Percentiles rank a stretch among this genome's conserved stretches.
phyloP scores from a whole-genome alignment of 768 basidiomycete genomes.

The Pleurotus djamor region DNA sequence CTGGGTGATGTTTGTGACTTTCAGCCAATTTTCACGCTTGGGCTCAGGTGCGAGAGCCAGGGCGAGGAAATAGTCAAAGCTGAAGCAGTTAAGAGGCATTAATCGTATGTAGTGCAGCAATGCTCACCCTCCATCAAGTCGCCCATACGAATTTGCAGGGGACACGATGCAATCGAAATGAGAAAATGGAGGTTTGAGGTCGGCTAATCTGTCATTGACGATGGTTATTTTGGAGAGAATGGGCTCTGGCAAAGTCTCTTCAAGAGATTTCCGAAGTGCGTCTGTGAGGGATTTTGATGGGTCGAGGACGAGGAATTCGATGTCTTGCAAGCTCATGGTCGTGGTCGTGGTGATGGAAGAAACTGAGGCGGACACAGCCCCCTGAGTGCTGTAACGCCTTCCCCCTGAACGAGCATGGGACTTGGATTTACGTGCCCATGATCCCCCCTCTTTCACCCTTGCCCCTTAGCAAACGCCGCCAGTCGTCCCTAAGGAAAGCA shows the following conservation, averaged over 20 bases:
- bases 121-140: slow-evolving; percentile 10
- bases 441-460: background rate
- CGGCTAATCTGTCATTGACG: background rate
- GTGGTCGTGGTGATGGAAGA: background rate
- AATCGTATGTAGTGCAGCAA: too few relatives aligned
- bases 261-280: slow-evolving; percentile 2
- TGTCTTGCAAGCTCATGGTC: slow-evolving; percentile 1
- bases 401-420: background rate
- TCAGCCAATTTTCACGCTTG: background rate
- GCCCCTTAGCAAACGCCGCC: background rate
- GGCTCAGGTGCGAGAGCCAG: slow-evolving; percentile 4
- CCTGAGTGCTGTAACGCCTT: background rate
- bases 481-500: background rate
- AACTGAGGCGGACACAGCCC: background rate
- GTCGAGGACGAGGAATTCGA: slow-evolving; percentile 9
- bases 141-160: slow-evolving; percentile 11
- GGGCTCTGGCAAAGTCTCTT: slow-evolving; percentile 1
- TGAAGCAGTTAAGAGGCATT: background rate
- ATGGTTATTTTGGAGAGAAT: slow-evolving; percentile 2
- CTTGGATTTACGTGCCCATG: background rate
- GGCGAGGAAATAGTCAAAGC: slow-evolving; percentile 9
- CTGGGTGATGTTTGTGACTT: slow-evolving; percentile 12
- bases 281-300: slow-evolving; percentile 5
- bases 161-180: slow-evolving; percentile 12
- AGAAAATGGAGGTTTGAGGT: slow-evolving; percentile 1